Percentiles rank a stretch among this genome's conserved stretches.
Conservation (phyloP, 305 asterid species). For the Rubia tinctorum region DNA sequence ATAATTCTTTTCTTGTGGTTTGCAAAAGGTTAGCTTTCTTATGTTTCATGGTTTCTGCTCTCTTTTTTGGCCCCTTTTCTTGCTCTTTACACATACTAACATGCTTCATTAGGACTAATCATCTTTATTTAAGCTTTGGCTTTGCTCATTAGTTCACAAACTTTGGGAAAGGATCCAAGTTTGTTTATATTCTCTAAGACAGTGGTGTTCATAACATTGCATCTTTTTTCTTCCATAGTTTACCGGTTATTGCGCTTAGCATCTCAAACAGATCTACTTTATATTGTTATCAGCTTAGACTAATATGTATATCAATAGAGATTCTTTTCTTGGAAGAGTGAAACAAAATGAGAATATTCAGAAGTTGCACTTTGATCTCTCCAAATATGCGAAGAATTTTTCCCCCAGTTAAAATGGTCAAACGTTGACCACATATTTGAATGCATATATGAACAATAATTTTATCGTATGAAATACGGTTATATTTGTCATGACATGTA, state of each 20-base stretch:
- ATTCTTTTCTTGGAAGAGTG: background rate
- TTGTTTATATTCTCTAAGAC: background rate
- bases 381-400: too few species aligned
- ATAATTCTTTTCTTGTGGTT: slow-evolving; percentile 21
- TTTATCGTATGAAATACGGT: too few species aligned
- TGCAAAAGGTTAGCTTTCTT: slow-evolving; percentile 8
- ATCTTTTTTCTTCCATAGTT: background rate
- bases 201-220: background rate
- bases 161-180: background rate
- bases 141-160: background rate
- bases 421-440: too few species aligned
- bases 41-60: background rate
- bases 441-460: too few species aligned
- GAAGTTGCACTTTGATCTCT: too few species aligned
- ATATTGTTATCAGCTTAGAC: background rate
- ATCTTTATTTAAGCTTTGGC: background rate
- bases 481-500: too few species aligned
- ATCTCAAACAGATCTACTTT: background rate
- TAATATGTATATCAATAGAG: background rate
- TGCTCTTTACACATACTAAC: slow-evolving; percentile 14
- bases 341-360: too few species aligned
- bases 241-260: background rate
- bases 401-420: too few species aligned
- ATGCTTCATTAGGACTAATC: slow-evolving; percentile 13
- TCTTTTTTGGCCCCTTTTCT: slow-evolving; percentile 9